A percentile compares a stretch with the other conserved stretches of the same genome.
phyloP scores from a whole-genome alignment of 2,329 filamentous ascomycete genomes.

The Xylariaceae sp. region DNA sequence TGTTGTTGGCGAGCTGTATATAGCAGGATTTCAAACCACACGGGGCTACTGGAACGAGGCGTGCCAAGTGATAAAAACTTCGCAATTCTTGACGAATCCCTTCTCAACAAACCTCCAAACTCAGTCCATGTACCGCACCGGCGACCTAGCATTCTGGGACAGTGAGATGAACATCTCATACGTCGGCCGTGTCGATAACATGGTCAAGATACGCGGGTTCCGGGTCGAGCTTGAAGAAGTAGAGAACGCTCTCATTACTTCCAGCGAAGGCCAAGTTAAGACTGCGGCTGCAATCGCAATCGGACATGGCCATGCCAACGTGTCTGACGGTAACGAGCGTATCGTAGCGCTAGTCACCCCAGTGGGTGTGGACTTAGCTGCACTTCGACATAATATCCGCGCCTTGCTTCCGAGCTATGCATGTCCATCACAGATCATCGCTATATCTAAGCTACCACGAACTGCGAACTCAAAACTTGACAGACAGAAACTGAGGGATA shows the following conservation, averaged over 20 bases:
- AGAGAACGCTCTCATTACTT: conserved; percentile 1
- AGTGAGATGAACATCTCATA: conserved; percentile 6
- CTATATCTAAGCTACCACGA: background rate
- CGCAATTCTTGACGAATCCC: conserved; percentile 1
- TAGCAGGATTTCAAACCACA: background rate
- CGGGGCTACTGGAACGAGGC: conserved; percentile 2
- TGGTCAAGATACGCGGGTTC: conserved; percentile 13
- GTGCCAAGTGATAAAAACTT: background rate
- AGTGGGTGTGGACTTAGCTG: background rate
- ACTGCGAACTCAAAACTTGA: conserved; percentile 1
- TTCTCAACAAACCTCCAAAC: background rate
- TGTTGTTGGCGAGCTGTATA: conserved; percentile 3
- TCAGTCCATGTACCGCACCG: conserved; percentile 6
- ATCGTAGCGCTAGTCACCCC: conserved; percentile 2
- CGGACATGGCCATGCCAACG: background rate
- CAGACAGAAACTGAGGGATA: background rate
- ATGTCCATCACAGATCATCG: conserved; percentile 1
- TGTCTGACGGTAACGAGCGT: background rate
- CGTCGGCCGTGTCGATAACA: conserved; percentile 5
- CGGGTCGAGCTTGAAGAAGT: conserved; percentile 13
- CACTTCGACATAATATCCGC: background rate
- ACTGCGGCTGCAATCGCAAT: background rate
- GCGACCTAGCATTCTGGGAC: conserved; percentile 7
- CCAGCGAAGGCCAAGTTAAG: background rate
- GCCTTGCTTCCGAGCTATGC: conserved; percentile 1